These are phyloP conservation scores for Mortierella sp. DNA, from an alignment of 371 early-diverging fungal genomes.

Conservation along the genomic window DNA sequence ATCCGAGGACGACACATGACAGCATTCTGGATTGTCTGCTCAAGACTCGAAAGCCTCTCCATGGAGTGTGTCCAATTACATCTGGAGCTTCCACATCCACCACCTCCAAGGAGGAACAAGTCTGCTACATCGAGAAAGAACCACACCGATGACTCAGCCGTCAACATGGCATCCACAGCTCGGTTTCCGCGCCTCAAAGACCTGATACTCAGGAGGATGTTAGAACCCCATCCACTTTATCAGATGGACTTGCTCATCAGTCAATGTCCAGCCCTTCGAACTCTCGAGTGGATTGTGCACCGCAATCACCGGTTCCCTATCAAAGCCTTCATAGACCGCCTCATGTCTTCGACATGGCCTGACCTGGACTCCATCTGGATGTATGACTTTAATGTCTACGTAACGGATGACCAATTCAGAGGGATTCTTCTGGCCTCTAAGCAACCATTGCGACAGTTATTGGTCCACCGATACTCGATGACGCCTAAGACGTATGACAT, in stretches of 20 bases:
- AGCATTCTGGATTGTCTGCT: conserved; percentile 18
- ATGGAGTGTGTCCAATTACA: conserved; percentile 6
- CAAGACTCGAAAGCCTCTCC: conserved; percentile 9
- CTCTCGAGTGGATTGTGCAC: conserved; percentile 6
- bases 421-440: conserved; percentile 1
- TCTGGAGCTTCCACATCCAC: neutral
- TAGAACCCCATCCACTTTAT: neutral
- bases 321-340: conserved; percentile 1
- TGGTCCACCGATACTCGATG: neutral
- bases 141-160: neutral
- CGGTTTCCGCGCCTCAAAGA: conserved; percentile 15
- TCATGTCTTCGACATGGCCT: conserved; percentile 18
- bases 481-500: neutral
- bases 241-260: conserved; percentile 13
- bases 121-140: neutral
- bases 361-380: conserved; percentile 17
- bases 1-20: conserved; percentile 15
- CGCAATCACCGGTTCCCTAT: neutral
- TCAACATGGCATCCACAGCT: neutral
- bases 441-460: conserved; percentile 10
- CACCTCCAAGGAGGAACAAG: neutral
- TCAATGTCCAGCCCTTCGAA: conserved; percentile 12
- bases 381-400: neutral
- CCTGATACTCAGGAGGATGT: neutral
- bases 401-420: neutral